These are phyloP conservation scores for Aspergillus biplanus DNA, from an alignment of 495 filamentous ascomycete species.

Conservation along the genomic window DNA sequence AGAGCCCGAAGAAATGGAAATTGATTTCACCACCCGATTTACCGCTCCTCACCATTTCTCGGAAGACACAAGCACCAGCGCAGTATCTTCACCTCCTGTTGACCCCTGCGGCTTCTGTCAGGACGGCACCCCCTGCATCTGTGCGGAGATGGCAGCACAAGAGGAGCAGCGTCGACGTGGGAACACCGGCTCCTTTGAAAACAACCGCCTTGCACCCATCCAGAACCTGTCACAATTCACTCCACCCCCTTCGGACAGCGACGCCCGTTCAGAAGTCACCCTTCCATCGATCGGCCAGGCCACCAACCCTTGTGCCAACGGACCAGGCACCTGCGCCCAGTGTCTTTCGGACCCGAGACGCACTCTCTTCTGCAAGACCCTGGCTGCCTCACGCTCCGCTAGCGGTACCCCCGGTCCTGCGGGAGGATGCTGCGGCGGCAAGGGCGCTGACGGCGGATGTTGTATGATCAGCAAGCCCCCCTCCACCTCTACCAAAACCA, in stretches of 20 bases:
- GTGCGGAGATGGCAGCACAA: constrained; percentile 69
- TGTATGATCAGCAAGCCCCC: constrained; percentile 33
- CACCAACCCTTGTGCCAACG: constrained; percentile 62
- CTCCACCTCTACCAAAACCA: constrained; percentile 5
- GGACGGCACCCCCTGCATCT: constrained; percentile 82
- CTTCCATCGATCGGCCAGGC: constrained; percentile 47
- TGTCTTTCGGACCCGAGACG: constrained; percentile 78
- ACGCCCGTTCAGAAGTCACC: constrained; percentile 54
- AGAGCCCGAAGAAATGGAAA: constrained; percentile 67
- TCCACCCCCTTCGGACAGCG: constrained; percentile 70
- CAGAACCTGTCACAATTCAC: constrained; percentile 62
- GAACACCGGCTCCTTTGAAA: constrained; percentile 36
- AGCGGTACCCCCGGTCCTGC: constrained; percentile 39
- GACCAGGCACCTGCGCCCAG: constrained; percentile 80
- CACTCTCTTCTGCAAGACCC: constrained; percentile 82
- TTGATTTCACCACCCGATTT: constrained; percentile 74
- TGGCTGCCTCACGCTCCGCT: constrained; percentile 66
- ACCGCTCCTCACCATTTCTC: constrained; percentile 44
- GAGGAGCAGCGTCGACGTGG: constrained; percentile 40
- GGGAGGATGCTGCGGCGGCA: constrained; percentile 56
- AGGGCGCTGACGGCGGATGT: constrained; percentile 56
- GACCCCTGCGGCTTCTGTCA: constrained; percentile 89
- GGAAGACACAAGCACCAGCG: constrained; percentile 32
- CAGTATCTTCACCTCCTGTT: constrained; percentile 44
- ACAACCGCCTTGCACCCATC: constrained; percentile 53